Evolutionary conservation across 2,329 filamentous ascomycete genomes (phyloP).

Genomic region (Waltergamsia citrina): DNA sequence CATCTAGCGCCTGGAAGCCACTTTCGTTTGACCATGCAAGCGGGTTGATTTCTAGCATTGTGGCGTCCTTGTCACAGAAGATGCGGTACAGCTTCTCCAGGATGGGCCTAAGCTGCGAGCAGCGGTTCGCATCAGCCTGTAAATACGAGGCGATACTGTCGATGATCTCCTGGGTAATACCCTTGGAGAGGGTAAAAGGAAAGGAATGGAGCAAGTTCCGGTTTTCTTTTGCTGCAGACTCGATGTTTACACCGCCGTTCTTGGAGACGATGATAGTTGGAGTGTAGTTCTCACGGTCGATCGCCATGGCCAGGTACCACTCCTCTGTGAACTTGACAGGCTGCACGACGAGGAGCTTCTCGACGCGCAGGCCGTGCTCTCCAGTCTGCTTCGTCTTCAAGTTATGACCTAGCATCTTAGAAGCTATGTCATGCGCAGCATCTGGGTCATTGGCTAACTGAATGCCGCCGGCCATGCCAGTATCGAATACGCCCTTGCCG

Average conservation of each 20-base stretch:
- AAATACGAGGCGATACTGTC: constrained; percentile 7
- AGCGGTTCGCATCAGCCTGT: not conserved
- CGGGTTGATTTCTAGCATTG: constrained; percentile 30
- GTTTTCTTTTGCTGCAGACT: constrained; percentile 7
- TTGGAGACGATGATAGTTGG: constrained; percentile 27
- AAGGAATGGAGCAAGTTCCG: constrained; percentile 7
- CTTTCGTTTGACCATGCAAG: constrained; percentile 12
- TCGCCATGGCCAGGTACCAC: constrained; percentile 30
- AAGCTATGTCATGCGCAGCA: constrained; percentile 10
- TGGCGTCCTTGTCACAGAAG: constrained; percentile 37
- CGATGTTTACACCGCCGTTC: constrained; percentile 8
- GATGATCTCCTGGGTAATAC: constrained; percentile 15
- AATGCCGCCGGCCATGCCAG: constrained; percentile 4
- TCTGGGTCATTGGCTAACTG: constrained; percentile 7
- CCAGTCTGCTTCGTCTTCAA: constrained; percentile 2
- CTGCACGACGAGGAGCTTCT: constrained; percentile 26
- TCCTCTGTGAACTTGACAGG: constrained; percentile 12
- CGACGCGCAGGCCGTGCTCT: constrained; percentile 9
- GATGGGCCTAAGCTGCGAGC: constrained; percentile 9
- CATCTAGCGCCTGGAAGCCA: constrained; percentile 19
- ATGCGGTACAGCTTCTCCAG: constrained; percentile 18
- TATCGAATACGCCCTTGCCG: constrained; percentile 4
- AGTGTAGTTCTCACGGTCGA: constrained; percentile 29
- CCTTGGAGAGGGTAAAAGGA: constrained; percentile 13
- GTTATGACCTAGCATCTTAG: constrained; percentile 9